Evolutionary conservation across 176 grass and related monocot genomes (phyloP).

Genomic region (Areca catechu): DNA sequence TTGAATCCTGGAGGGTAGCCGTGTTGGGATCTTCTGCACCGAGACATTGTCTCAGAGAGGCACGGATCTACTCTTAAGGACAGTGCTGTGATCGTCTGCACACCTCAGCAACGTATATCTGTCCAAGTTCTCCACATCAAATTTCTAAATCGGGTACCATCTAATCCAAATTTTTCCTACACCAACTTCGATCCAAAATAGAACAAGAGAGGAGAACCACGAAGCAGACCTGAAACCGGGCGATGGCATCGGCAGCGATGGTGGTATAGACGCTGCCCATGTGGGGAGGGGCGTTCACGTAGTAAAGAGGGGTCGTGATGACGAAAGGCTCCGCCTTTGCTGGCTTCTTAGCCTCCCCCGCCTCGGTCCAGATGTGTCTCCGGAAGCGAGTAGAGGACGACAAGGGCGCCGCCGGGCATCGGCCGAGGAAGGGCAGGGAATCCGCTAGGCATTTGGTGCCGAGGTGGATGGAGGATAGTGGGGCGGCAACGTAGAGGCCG

Average conservation of each 20-base stretch:
- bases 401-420: slow-evolving; percentile 21
- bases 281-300: slow-evolving; percentile 90
- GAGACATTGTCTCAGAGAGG: too few relatives aligned
- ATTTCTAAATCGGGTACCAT: too few relatives aligned
- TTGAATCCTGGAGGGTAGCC: too few relatives aligned
- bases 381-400: slow-evolving; percentile 27
- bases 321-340: slow-evolving; percentile 36
- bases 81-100: too few relatives aligned
- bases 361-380: neutral
- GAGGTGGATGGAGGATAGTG: slow-evolving; percentile 21
- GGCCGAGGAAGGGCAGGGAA: slow-evolving; percentile 7
- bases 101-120: too few relatives aligned
- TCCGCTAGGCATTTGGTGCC: slow-evolving; percentile 13
- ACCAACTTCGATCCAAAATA: too few relatives aligned
- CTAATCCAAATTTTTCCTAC: too few relatives aligned
- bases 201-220: too few relatives aligned
- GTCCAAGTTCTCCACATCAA: too few relatives aligned
- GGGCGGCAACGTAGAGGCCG: slow-evolving; percentile 36
- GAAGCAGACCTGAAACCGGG: slow-evolving; percentile 71
- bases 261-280: slow-evolving; percentile 99
- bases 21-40: too few relatives aligned
- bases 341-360: neutral
- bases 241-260: slow-evolving; percentile 90
- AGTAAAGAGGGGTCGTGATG: slow-evolving; percentile 93
- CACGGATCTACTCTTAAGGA: too few relatives aligned